phyloP scores from a whole-genome alignment of 108 stramenopile genomes.

The Nitzschia sp. region DNA sequence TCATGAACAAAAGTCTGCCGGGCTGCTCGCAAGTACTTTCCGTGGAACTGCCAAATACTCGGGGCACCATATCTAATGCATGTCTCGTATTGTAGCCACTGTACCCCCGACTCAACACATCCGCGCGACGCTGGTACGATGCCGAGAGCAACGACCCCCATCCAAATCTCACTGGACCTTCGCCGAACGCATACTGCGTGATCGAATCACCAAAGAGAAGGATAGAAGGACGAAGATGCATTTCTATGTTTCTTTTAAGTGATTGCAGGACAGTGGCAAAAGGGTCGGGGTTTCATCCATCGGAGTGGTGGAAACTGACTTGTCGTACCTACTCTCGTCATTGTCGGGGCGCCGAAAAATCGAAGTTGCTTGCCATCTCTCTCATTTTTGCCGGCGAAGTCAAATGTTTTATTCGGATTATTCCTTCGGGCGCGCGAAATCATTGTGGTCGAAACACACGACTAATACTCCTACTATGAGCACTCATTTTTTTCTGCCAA shows the following conservation, averaged over 20 bases:
- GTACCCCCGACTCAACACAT: conserved; percentile 75
- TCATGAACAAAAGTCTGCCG: conserved; percentile 31
- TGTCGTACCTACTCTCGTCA: no score
- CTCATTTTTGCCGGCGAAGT: no score
- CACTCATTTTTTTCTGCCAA: no score
- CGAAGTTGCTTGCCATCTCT: no score
- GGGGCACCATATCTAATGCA: conserved; percentile 46
- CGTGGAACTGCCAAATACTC: conserved; percentile 24
- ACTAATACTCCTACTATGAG: no score
- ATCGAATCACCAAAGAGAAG: conserved; percentile 73
- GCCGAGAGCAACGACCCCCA: conserved; percentile 61
- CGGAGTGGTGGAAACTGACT: no score
- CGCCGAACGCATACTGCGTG: conserved; percentile 63
- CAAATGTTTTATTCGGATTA: no score
- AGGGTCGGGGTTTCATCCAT: no score
- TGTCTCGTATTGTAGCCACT: conserved; percentile 73
- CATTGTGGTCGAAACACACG: no score
- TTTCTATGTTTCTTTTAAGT: background rate
- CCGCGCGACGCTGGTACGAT: conserved; percentile 59
- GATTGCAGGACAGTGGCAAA: no score
- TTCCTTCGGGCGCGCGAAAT: no score
- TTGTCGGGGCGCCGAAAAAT: no score
- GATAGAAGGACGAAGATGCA: conserved; percentile 49
- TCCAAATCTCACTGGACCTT: conserved; percentile 33
- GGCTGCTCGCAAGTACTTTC: background rate